phyloP scores from a whole-genome alignment of 495 filamentous ascomycete species.

The Talaromyces ruber region DNA sequence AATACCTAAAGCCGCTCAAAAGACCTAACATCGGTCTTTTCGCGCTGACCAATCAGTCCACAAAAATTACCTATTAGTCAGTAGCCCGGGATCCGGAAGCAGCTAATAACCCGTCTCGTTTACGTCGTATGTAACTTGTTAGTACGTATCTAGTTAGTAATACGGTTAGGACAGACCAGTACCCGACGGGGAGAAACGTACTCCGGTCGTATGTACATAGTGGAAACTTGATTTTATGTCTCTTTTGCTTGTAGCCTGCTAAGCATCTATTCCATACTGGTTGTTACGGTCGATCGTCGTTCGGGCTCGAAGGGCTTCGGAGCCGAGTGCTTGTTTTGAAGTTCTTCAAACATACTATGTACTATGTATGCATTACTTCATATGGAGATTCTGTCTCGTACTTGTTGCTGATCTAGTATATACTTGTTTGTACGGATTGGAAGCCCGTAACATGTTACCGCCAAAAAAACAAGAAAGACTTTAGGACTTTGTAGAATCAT shows the following conservation, averaged over 20 bases:
- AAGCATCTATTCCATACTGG: neutral
- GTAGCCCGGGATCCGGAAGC: neutral
- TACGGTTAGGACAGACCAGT: neutral
- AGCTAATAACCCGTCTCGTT: neutral
- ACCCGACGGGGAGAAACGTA: neutral
- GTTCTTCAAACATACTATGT: neutral
- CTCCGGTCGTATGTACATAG: neutral
- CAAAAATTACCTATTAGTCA: neutral
- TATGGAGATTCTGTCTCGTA: neutral
- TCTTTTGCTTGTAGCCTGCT: too few relatives aligned
- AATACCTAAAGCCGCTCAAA: neutral
- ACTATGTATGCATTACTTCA: neutral
- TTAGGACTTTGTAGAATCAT: neutral
- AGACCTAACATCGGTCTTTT: neutral
- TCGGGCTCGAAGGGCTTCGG: neutral
- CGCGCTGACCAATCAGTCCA: neutral
- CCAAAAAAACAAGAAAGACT: neutral
- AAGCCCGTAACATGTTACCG: too few relatives aligned
- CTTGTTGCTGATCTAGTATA: neutral
- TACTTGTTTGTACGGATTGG: neutral
- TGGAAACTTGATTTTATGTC: neutral
- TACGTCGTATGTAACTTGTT: neutral
- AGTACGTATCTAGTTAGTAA: neutral
- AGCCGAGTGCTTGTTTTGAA: neutral
- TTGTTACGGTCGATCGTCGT: neutral